Evolutionary conservation across 257 asterid genomes (phyloP).

Genomic region (Nicotiana otophora): DNA sequence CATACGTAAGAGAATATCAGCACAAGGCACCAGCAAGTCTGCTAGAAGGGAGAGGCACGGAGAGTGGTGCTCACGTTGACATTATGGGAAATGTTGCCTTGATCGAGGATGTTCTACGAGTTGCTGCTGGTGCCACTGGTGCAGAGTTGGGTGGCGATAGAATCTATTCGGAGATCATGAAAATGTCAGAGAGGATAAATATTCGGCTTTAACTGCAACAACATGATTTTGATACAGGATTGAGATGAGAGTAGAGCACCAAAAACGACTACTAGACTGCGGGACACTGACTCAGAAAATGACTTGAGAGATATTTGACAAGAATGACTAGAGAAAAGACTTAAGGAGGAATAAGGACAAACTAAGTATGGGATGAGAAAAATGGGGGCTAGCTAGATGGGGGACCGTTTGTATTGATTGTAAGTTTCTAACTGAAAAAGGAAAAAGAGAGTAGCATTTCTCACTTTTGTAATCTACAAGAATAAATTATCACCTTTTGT

Average conservation of each 20-base stretch:
- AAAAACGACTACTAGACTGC: neutral
- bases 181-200: slow-evolving; percentile 54
- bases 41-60: slow-evolving; percentile 73
- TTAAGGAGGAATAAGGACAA: neutral
- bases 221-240: neutral
- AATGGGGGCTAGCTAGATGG: neutral
- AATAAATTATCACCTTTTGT: neutral
- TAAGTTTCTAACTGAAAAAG: neutral
- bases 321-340: neutral
- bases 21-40: slow-evolving; percentile 69
- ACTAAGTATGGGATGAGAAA: neutral
- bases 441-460: neutral
- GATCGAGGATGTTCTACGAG: slow-evolving; percentile 68
- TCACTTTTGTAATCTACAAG: slow-evolving; percentile 4
- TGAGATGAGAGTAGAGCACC: neutral
- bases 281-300: neutral
- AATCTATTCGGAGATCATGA: slow-evolving; percentile 62
- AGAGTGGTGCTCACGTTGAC: slow-evolving; percentile 81
- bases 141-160: slow-evolving; percentile 61
- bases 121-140: slow-evolving; percentile 75
- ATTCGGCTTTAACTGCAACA: slow-evolving; percentile 29
- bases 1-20: slow-evolving; percentile 56
- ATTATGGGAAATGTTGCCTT: slow-evolving; percentile 77
- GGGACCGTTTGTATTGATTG: neutral
- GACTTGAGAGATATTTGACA: neutral